Evolutionary conservation across 345 rosid species (phyloP), one percentile per base, ranked within the genome.

Genomic region (Syzygium aqueum): DNA sequence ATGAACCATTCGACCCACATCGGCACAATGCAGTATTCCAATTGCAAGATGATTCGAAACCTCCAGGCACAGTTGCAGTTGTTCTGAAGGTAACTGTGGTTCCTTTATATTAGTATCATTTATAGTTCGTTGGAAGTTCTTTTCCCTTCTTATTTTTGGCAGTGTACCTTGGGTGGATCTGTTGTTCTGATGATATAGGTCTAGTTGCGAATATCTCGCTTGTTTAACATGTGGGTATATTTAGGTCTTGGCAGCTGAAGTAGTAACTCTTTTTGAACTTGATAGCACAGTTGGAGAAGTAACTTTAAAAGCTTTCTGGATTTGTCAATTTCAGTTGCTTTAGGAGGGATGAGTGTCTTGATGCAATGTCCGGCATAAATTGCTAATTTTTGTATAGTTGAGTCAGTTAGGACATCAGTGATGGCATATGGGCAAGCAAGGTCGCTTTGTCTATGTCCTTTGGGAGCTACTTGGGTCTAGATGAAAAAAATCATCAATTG

Each of bases 1-100:
- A 94, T 88, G 97, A 98, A 87, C 97, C 95, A 87, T 98, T 98
- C 91, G 97, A 98, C 94, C 98, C 99, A 46, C 92, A 96, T 78
- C 89, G 94, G 91, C 99, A 96, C 89, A 92, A 95, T 92, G 98
- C 99, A 84, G 93, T 93, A 40, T 98, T 94, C 89, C 94, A 94
- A 91, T 90, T 95, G 85, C 95, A 95, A 12, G 98, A 97, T 93
- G 91, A 91, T 88, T 94, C 98, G 33, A 98, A 94, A 91, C 97
- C 99, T 51, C 93, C 91, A 25, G 98, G 99, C 92, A 95, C 94
- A 22, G 93, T 95, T 73, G 99, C 98, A 85, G 92, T 73, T 86
- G 83, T 86, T 86, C 87, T 85, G 77, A 86, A 86, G 87, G 87
- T 67, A 86, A 53, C 23, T 33, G 1, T 67, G 78, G 46, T 67